phyloP scores from a whole-genome alignment of 2,329 filamentous ascomycete species.

The Phoma sp. region DNA sequence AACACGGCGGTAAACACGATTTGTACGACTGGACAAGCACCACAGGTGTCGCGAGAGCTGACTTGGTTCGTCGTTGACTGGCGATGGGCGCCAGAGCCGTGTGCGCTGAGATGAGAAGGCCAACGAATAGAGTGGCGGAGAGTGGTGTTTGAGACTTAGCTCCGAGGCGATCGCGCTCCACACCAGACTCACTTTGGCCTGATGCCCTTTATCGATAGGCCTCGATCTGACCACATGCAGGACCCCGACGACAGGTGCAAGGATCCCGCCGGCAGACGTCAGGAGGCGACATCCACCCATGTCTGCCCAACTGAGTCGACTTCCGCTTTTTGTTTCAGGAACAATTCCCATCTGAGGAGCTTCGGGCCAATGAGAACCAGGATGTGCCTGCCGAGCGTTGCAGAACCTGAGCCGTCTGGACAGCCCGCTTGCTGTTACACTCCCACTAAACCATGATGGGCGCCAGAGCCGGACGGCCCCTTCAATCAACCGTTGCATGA shows the following conservation, averaged over 20 bases:
- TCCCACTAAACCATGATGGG: conserved; percentile 36
- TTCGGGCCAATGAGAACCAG: conserved; percentile 29
- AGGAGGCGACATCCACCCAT: conserved; percentile 27
- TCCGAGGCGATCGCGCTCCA: conserved; percentile 27
- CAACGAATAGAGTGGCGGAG: conserved; percentile 25
- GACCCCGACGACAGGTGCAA: conserved; percentile 8
- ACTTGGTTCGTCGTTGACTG: conserved; percentile 25
- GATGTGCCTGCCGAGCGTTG: conserved; percentile 37
- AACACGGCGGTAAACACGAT: conserved; percentile 26
- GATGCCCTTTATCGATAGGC: conserved; percentile 34
- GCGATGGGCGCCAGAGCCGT: conserved; percentile 14
- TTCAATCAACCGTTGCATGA: conserved; percentile 33
- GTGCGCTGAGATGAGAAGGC: conserved; percentile 22
- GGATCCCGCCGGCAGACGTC: conserved; percentile 22
- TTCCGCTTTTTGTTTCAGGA: conserved; percentile 40
- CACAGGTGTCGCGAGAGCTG: conserved; percentile 8
- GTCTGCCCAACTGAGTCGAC: conserved; percentile 21
- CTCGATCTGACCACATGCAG: conserved; percentile 24
- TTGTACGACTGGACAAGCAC: conserved; percentile 15
- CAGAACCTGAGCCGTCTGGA: conserved; percentile 16
- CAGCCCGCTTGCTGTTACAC: conserved; percentile 27
- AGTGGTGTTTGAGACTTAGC: conserved; percentile 33
- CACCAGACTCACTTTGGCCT: conserved; percentile 20
- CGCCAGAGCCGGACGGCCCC: conserved; percentile 27
- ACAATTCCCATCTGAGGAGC: conserved; percentile 30